phyloP scores from a whole-genome alignment of 352 stramenopile genomes.

The Pythium biforme region DNA sequence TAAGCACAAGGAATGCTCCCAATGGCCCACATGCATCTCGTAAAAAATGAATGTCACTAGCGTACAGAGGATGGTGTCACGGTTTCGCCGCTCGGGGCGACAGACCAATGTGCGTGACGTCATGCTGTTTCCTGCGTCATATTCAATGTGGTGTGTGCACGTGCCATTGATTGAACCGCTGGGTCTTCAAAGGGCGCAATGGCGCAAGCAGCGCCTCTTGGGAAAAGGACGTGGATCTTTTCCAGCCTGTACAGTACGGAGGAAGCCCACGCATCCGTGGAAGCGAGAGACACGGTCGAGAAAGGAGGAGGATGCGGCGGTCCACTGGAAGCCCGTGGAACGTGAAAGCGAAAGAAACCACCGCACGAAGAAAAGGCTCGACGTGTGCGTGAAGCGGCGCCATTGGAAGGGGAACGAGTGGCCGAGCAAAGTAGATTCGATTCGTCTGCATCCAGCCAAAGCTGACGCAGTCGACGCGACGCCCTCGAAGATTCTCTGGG shows the following conservation, averaged over 20 bases:
- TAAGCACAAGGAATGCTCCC: no score
- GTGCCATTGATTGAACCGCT: not conserved
- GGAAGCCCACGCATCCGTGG: not conserved
- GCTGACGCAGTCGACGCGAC: not conserved
- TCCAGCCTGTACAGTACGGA: not conserved
- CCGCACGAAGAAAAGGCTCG: no score
- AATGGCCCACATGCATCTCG: no score
- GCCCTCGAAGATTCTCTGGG: not conserved
- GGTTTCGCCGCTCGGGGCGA: no score
- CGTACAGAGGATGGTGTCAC: no score
- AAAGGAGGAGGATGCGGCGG: not conserved
- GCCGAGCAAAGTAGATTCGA: not conserved
- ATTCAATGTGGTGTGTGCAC: not conserved
- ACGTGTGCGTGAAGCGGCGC: not conserved
- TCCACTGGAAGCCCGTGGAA: not conserved
- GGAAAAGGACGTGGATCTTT: not conserved
- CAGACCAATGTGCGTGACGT: not conserved
- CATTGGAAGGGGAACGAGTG: not conserved
- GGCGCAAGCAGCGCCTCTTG: not conserved
- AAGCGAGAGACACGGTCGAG: not conserved
- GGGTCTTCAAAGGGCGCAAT: conserved; percentile 1
- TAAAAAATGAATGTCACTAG: no score
- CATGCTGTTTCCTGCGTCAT: not conserved
- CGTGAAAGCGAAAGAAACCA: not conserved
- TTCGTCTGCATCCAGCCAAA: not conserved